Evolutionary conservation across 164 flowering plant species (phyloP).

Genomic region (Taxillus chinensis): DNA sequence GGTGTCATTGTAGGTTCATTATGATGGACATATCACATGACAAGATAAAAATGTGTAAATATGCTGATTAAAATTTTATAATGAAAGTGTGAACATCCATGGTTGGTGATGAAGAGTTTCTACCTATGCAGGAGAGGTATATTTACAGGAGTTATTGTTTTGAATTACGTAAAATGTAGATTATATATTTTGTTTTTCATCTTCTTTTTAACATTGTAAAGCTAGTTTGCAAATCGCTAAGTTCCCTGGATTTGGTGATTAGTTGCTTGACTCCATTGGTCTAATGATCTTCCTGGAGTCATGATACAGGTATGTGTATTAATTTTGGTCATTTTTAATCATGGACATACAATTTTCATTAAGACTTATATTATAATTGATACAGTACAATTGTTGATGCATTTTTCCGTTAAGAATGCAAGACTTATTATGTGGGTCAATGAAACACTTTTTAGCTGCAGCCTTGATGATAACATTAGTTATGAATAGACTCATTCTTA

Average conservation of each 20-base stretch:
- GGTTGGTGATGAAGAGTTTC: constrained; percentile 91
- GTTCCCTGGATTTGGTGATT: constrained; percentile 79
- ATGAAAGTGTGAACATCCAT: constrained; percentile 41
- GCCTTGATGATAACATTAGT: too few relatives aligned
- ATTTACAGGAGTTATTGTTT: neutral
- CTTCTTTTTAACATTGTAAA: neutral
- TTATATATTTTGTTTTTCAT: neutral
- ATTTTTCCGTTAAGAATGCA: too few relatives aligned
- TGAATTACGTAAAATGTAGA: neutral
- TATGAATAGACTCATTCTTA: too few relatives aligned
- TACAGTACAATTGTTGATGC: too few relatives aligned
- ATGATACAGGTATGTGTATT: constrained; percentile 71
- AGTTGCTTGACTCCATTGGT: constrained; percentile 97
- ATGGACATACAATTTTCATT: too few relatives aligned
- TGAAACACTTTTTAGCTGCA: too few relatives aligned
- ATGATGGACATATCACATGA: constrained; percentile 92
- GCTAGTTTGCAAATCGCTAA: constrained; percentile 16
- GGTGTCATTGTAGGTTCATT: constrained; percentile 61
- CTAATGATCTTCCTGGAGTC: constrained; percentile 98
- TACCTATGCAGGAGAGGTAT: constrained; percentile 84
- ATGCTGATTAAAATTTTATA: constrained; percentile 24
- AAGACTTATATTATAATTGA: too few relatives aligned
- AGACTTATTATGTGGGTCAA: too few relatives aligned
- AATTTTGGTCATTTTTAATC: too few relatives aligned
- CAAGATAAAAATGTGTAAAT: constrained; percentile 62